Conservation (phyloP, 1,139 yeast species). For the Saccharomycopsis hybrid region DNA sequence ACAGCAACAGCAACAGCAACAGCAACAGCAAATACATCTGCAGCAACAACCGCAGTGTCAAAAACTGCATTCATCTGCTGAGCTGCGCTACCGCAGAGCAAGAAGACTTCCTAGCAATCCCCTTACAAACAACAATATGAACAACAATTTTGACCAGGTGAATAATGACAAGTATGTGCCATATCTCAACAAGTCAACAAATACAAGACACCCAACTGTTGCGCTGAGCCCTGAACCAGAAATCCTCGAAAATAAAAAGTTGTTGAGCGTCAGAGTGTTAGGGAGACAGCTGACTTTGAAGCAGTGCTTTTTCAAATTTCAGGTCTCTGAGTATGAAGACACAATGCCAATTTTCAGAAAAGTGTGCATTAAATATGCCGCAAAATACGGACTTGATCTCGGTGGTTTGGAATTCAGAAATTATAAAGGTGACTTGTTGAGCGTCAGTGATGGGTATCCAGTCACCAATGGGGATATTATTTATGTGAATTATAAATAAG, state of each 20-base stretch:
- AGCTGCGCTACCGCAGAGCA: not conserved
- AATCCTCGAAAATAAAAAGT: not conserved
- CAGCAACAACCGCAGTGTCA: no score
- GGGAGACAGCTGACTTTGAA: constrained; percentile 14
- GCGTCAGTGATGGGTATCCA: constrained; percentile 1
- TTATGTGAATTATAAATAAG: constrained; percentile 12
- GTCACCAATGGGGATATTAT: constrained; percentile 19
- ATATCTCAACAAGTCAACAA: not conserved
- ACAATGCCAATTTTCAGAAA: constrained; percentile 8
- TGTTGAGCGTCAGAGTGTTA: constrained; percentile 16
- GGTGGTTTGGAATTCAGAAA: constrained; percentile 11
- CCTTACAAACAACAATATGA: not conserved
- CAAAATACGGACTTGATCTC: constrained; percentile 9
- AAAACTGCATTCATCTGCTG: not conserved
- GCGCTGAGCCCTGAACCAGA: no score
- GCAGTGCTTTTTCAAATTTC: constrained; percentile 18
- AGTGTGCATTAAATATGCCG: constrained; percentile 14
- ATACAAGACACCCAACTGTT: not conserved
- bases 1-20: not conserved
- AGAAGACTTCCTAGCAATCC: no score
- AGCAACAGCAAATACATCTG: not conserved
- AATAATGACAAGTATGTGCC: no score
- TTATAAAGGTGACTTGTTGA: constrained; percentile 14
- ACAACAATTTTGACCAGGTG: not conserved
- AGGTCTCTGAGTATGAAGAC: constrained; percentile 5